Base-by-base conservation (phyloP, 306 rosid species). In the Betula pendula region DNA sequence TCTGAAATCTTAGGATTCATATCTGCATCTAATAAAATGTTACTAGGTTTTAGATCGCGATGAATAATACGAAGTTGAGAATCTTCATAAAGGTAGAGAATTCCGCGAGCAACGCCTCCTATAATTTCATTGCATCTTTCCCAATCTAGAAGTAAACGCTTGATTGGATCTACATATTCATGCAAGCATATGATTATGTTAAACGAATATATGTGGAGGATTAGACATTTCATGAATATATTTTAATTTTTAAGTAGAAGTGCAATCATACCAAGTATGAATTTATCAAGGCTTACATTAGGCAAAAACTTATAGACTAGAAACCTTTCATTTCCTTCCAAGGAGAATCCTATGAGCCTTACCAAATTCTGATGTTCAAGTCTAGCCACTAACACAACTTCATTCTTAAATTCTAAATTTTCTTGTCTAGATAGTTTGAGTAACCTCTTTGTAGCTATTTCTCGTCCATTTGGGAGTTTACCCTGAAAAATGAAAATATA, bases 301-400 rank as follows among this genome's bases (percentile, higher is more conserved):
- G 42, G 20, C 9, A 60, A 6, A 60, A 60, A 60, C 68, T 60
- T 42, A 60, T 60, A 60, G 42, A 60, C 7, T 12, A 60, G 68
- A 60, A 60, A 11, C 29, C 68, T 60, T 60, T 60, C 68, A 10
- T 31, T 14, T 60, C 68, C 42, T 60, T 60, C 68, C 43, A 29
- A 27, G n/a, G 20, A 60, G 8, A 29, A 60, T 15, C 43, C 68
- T 13, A 60, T 19, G 43, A 60, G 68, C 12, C 68, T 60, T 0
- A 60, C 22, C 17, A 60, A 60, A 31, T 60, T 29, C 1, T 12
- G 40, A 8, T 60, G 68, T 60, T 29, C 43, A 60, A 60, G 43
- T 5, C 12, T 60, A 16, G 68, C 68, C 40, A 60, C 20, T 60
- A 60, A 15, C 20, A 27, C 1, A 14, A 60, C 42, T 38, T 60